Evolutionary conservation across 805 yeast genomes (phyloP), one percentile per base, ranked within the genome.

Genomic region (Cyberlindnera suaveolens): DNA sequence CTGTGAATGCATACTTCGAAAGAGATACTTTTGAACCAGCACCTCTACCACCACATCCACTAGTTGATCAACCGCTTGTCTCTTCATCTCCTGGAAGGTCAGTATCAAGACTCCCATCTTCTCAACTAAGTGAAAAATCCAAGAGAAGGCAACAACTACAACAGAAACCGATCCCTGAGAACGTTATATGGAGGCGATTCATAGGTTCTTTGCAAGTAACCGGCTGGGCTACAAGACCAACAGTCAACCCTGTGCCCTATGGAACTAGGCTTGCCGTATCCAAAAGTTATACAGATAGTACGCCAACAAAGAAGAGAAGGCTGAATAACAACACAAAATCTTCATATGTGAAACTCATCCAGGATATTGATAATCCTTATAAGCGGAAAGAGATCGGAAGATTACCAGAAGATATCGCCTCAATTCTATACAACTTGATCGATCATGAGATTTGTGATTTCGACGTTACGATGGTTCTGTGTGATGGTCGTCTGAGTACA

Each of bases 171-270:
- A 11, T 31, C 16, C 18, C 29, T 4, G 6, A 19, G 11, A 15
- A 14, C 14, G 14, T 19, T 9, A 18, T 40, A n/a, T 68, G 72
- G 72, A 58, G 65, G 43, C 62, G 72, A 35, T 82, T 70, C 51
- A 68, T 84, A 27, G 91, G 91, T 0, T 66, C 82, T 0, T 45
- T 82, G 10, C 74, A 74, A 45, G 74, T 78, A 2, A 73, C 73
- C 40, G 85, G 84, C 3, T 80, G 85, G 83, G 84, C 89, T 11
- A 82, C 89, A 0, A 64, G 90, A 46, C 84, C 86, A 0, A 74
- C 80, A 0, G 49, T 71, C 20, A 68, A 65, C 23, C 71, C 75
- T 0, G 58, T 77, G 1, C 59, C 67, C 19, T 74, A 68, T 51
- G 71, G 72, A 1, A 70, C 79, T 9, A 58, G 53, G 19, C 52